Conservation (phyloP, 495 filamentous ascomycete genomes). For the Hyphodiscus hymeniophilus region DNA sequence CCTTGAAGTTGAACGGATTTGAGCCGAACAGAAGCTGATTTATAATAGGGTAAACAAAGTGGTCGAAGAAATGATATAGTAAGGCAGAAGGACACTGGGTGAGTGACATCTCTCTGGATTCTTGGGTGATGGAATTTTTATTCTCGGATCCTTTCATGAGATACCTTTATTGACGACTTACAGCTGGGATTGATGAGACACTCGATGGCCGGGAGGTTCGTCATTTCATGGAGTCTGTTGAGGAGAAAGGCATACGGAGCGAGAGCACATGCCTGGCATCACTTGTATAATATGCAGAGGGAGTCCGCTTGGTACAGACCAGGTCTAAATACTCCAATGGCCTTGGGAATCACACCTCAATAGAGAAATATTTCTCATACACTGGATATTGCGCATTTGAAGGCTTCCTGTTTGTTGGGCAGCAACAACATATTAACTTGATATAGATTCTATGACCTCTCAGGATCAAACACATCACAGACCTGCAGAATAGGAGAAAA, state of each 20-base stretch:
- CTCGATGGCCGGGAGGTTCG: background rate
- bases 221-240: no score
- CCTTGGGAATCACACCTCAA: background rate
- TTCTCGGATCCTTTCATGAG: background rate
- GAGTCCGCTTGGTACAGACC: background rate
- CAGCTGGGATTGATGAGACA: slow-evolving; percentile 39
- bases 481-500: no score
- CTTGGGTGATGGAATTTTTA: no score
- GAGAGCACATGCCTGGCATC: background rate
- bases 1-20: background rate
- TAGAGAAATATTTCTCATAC: no score
- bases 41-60: slow-evolving; percentile 61
- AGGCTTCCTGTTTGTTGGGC: no score
- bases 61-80: slow-evolving; percentile 61
- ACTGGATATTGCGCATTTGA: no score
- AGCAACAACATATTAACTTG: no score
- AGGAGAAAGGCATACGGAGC: background rate
- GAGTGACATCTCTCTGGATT: slow-evolving; percentile 26
- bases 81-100: slow-evolving; percentile 79
- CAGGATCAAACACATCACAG: no score
- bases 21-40: background rate
- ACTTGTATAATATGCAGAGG: background rate
- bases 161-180: slow-evolving; percentile 8
- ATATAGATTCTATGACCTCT: no score
- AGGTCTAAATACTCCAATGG: background rate